A percentile compares a stretch with the other conserved stretches of the same genome.
phyloP scores from a whole-genome alignment of 768 basidiomycete species.

The Leccinum ochraceum region DNA sequence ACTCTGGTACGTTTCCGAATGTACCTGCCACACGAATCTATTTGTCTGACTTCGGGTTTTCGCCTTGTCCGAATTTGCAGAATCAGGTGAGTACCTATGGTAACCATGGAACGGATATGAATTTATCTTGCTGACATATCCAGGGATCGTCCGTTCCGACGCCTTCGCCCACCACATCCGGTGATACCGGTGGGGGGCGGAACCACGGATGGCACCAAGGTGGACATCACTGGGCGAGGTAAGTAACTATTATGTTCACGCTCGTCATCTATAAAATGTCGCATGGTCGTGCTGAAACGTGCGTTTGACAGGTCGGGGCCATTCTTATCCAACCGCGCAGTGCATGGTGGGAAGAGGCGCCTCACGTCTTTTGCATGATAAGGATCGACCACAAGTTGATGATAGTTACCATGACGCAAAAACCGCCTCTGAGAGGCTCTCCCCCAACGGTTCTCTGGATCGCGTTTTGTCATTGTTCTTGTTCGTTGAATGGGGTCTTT shows the following conservation, averaged over 20 bases:
- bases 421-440: background rate
- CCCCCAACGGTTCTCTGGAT: background rate
- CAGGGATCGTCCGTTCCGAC: constrained; percentile 4
- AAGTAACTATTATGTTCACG: background rate
- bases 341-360: constrained; percentile 12
- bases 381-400: background rate
- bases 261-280: background rate
- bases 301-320: constrained; percentile 3
- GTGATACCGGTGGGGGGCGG: background rate
- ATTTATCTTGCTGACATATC: background rate
- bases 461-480: background rate
- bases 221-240: constrained; percentile 7
- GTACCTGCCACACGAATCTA: background rate
- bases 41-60: background rate
- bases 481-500: background rate
- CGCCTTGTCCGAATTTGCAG: background rate
- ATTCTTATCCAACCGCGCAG: background rate
- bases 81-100: background rate
- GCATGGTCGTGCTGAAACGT: background rate
- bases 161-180: background rate
- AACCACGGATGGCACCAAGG: background rate
- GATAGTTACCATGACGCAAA: background rate
- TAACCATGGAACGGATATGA: background rate
- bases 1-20: constrained; percentile 12
- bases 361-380: background rate